Evolutionary conservation across 2,329 filamentous ascomycete species (phyloP).

Genomic region (Shiraia bambusicola): DNA sequence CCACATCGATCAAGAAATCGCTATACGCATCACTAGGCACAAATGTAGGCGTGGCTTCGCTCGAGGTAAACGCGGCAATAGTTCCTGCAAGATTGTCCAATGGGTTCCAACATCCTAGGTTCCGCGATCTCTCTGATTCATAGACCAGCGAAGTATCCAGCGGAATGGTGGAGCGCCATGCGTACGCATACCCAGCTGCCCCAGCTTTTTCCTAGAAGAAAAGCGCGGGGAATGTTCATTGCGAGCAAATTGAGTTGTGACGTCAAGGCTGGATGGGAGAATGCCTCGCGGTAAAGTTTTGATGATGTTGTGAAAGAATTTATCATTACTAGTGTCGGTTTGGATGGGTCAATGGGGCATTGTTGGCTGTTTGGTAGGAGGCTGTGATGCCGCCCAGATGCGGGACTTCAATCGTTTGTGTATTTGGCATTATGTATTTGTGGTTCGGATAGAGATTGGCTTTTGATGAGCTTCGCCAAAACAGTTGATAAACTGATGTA

Average conservation of each 20-base stretch:
- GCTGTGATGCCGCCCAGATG: conserved; percentile 55
- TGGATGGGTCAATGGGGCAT: conserved; percentile 34
- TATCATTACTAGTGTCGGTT: conserved; percentile 55
- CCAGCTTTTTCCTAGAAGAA: conserved; percentile 55
- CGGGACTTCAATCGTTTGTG: conserved; percentile 48
- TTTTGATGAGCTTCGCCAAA: too few species aligned
- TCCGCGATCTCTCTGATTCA: conserved; percentile 48
- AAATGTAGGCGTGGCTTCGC: conserved; percentile 46
- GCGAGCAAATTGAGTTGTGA: conserved; percentile 53
- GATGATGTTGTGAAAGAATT: conserved; percentile 56
- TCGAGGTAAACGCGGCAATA: conserved; percentile 46
- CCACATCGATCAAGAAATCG: conserved; percentile 50
- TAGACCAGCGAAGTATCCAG: conserved; percentile 56
- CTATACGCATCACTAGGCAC: conserved; percentile 46
- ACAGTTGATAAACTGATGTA: too few species aligned
- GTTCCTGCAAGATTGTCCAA: conserved; percentile 34
- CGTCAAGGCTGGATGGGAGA: conserved; percentile 39
- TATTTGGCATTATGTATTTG: conserved; percentile 30
- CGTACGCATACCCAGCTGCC: conserved; percentile 55
- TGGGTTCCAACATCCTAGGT: conserved; percentile 54
- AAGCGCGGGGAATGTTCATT: conserved; percentile 54
- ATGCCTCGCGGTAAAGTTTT: conserved; percentile 48
- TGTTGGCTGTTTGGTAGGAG: conserved; percentile 49
- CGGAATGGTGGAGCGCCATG: conserved; percentile 57
- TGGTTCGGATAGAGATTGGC: not conserved